These are phyloP conservation scores for Aspergillus tubingensis DNA, from an alignment of 2,329 filamentous ascomycete genomes.

Conservation along the genomic window DNA sequence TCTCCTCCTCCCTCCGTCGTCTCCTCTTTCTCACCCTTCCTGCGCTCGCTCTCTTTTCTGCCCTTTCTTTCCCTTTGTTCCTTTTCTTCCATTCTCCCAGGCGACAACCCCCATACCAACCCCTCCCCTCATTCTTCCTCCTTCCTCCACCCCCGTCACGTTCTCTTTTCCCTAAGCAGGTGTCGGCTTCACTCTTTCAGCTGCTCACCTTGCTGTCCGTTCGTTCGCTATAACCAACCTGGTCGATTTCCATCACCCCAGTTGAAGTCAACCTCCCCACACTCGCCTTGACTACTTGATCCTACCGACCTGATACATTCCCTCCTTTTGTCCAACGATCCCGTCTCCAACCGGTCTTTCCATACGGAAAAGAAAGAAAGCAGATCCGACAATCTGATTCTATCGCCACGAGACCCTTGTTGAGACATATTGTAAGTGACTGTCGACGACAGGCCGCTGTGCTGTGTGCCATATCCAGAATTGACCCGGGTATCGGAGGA, in stretches of 20 bases:
- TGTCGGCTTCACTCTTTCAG: slow-evolving; percentile 67
- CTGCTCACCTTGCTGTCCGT: slow-evolving; percentile 55
- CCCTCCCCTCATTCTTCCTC: slow-evolving; percentile 22
- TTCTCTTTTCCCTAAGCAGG: slow-evolving; percentile 40
- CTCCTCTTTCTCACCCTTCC: slow-evolving; percentile 7
- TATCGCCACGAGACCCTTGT: slow-evolving; percentile 2
- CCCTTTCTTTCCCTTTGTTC: slow-evolving; percentile 13
- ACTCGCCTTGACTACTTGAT: slow-evolving; percentile 13
- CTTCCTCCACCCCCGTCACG: slow-evolving; percentile 29
- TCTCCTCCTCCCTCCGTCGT: slow-evolving; percentile 11
- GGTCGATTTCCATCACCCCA: slow-evolving; percentile 19
- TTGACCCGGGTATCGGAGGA: neutral
- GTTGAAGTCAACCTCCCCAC: slow-evolving; percentile 20
- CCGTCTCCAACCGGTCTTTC: neutral
- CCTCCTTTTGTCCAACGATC: slow-evolving; percentile 17
- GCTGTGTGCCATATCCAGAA: neutral
- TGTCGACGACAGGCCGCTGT: neutral
- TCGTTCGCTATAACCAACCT: slow-evolving; percentile 39
- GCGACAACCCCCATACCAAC: slow-evolving; percentile 24
- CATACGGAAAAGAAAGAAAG: slow-evolving; percentile 1
- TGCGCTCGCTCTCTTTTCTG: slow-evolving; percentile 8
- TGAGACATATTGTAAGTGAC: slow-evolving; percentile 17
- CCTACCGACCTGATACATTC: slow-evolving; percentile 24
- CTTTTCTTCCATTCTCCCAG: slow-evolving; percentile 18
- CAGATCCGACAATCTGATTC: slow-evolving; percentile 5